These are phyloP conservation scores for Hypoxylon sp. DNA, from an alignment of 2,329 filamentous ascomycete genomes.

Conservation along the genomic window DNA sequence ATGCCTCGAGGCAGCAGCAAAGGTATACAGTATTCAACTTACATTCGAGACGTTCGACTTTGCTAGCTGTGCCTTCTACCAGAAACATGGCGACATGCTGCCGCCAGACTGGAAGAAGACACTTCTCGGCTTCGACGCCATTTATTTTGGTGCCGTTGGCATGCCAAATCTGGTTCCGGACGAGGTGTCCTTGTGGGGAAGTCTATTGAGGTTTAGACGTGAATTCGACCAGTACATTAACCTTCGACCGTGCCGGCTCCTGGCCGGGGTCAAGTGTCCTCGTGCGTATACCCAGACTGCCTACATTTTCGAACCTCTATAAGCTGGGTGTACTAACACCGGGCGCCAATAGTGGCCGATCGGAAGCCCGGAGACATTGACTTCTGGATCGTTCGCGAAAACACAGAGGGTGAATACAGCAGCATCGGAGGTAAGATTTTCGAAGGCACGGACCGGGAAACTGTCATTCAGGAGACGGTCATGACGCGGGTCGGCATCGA, in stretches of 20 bases:
- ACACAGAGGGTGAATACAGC: constrained; percentile 74
- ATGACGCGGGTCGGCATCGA: constrained; percentile 71
- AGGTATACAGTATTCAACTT: constrained; percentile 65
- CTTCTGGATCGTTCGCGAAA: constrained; percentile 75
- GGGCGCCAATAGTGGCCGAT: constrained; percentile 55
- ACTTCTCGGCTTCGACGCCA: constrained; percentile 72
- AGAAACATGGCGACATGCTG: constrained; percentile 59
- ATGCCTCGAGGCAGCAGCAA: constrained; percentile 67
- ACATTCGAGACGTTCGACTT: constrained; percentile 74
- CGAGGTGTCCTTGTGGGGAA: constrained; percentile 75
- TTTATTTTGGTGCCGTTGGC: constrained; percentile 77
- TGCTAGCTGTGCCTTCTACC: constrained; percentile 72
- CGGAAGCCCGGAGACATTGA: constrained; percentile 70
- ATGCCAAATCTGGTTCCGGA: constrained; percentile 69
- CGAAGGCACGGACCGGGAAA: constrained; percentile 68
- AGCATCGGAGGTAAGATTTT: constrained; percentile 73
- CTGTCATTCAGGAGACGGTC: constrained; percentile 70
- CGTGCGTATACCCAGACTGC: constrained; percentile 34
- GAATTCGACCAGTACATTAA: constrained; percentile 78
- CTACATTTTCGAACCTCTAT: too few relatives aligned
- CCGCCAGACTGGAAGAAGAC: constrained; percentile 63
- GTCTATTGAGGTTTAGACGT: constrained; percentile 75
- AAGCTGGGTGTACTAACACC: not conserved
- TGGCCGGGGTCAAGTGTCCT: constrained; percentile 71
- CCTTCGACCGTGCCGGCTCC: constrained; percentile 72